A percentile compares a stretch with the other conserved stretches of the same genome.
Conservation (phyloP, 169 alveolate species). For the Ophryocystis elektroscirrha region DNA sequence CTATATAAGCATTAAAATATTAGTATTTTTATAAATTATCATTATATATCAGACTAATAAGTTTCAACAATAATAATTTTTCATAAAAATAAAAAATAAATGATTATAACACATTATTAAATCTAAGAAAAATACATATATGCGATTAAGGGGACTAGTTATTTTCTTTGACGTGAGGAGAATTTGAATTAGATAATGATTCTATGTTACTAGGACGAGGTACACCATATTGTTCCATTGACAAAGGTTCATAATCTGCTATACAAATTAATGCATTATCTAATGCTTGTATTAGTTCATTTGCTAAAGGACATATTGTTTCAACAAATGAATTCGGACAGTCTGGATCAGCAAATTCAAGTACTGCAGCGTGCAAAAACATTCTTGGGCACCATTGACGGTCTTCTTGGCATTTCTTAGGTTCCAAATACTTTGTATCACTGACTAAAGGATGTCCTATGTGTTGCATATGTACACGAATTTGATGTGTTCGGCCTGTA, state of each 20-base stretch:
- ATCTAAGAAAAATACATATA: no score
- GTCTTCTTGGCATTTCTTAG: constrained; percentile 20
- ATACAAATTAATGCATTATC: constrained; percentile 12
- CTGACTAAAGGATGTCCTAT: constrained; percentile 36
- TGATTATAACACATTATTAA: no score
- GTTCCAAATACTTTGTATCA: constrained; percentile 28
- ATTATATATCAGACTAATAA: no score
- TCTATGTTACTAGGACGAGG: no score
- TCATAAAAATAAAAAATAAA: no score
- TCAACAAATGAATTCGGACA: constrained; percentile 21
- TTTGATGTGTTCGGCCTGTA: constrained; percentile 39
- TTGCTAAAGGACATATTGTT: constrained; percentile 30
- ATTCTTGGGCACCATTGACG: constrained; percentile 34
- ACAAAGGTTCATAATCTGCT: no score
- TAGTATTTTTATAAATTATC: constrained; percentile 20
- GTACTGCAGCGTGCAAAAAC: constrained; percentile 31
- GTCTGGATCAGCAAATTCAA: constrained; percentile 32
- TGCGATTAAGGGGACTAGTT: no score
- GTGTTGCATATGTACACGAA: constrained; percentile 37
- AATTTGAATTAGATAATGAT: no score
- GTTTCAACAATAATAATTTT: no score
- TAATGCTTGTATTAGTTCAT: constrained; percentile 25
- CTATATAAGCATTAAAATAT: constrained; percentile 13
- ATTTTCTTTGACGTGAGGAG: no score
- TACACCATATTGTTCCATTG: no score